Evolutionary conservation across 495 filamentous ascomycete species (phyloP).

Genomic region (Platismatia glauca): DNA sequence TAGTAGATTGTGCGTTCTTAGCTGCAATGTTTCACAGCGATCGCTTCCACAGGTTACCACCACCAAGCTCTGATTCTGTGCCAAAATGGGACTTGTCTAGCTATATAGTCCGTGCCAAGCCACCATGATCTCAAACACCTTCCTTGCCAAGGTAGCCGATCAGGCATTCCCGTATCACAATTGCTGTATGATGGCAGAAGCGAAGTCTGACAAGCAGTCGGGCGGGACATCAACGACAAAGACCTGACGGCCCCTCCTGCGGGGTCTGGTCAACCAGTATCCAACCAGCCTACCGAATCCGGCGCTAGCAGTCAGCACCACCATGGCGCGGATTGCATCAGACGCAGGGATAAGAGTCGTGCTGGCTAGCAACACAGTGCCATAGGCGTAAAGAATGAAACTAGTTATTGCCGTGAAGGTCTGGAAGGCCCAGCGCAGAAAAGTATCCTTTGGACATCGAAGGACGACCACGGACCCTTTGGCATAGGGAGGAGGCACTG

Average conservation of each 20-base stretch:
- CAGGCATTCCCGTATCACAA: background rate
- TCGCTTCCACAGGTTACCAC: too few species aligned
- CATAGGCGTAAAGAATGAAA: slow-evolving; percentile 8
- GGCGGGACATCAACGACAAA: slow-evolving; percentile 14
- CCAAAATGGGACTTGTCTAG: too few species aligned
- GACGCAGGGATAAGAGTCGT: slow-evolving; percentile 12
- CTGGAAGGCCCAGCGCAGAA: slow-evolving; percentile 8
- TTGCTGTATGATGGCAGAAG: background rate
- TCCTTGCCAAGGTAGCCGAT: background rate
- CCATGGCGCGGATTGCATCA: slow-evolving; percentile 13
- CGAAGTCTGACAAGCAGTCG: slow-evolving; percentile 1
- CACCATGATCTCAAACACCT: too few species aligned
- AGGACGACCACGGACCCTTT: slow-evolving; percentile 2
- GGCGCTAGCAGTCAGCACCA: slow-evolving; percentile 4
- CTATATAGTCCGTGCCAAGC: too few species aligned
- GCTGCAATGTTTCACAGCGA: too few species aligned
- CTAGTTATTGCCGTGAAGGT: slow-evolving; percentile 9
- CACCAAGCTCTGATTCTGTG: too few species aligned
- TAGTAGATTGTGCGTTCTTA: too few species aligned
- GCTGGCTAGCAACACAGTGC: slow-evolving; percentile 13
- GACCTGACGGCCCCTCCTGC: background rate
- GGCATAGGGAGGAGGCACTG: background rate
- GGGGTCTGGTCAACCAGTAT: slow-evolving; percentile 6
- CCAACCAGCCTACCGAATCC: slow-evolving; percentile 13
- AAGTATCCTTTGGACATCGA: slow-evolving; percentile 5